Percentiles rank a stretch among this genome's conserved stretches.
These are phyloP conservation scores for Ambrosiella beaveri DNA, from an alignment of 2,329 filamentous ascomycete genomes.

Conservation along the genomic window DNA sequence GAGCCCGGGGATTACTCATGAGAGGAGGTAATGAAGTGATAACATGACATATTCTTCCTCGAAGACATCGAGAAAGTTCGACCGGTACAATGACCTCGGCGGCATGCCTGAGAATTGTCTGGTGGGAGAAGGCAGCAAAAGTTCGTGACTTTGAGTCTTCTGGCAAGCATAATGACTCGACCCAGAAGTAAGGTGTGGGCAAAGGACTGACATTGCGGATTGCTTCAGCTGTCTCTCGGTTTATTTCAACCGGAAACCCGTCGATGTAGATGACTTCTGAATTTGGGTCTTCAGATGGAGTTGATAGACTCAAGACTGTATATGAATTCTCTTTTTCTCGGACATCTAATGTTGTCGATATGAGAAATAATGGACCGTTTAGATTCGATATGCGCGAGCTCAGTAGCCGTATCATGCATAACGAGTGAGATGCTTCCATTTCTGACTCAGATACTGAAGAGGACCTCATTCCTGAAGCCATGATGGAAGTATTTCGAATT, in stretches of 20 bases:
- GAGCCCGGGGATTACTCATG: neutral
- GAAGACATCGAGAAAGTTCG: neutral
- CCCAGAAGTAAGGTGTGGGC: neutral
- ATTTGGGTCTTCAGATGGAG: too few species aligned
- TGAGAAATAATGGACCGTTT: too few species aligned
- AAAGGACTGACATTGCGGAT: neutral
- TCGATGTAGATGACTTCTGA: neutral
- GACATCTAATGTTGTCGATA: too few species aligned
- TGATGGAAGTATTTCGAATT: too few species aligned
- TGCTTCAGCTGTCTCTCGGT: neutral
- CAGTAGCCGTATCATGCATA: too few species aligned
- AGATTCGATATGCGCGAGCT: too few species aligned
- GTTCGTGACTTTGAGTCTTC: neutral
- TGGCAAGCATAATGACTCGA: neutral
- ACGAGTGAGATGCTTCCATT: too few species aligned
- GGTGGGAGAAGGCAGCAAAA: neutral
- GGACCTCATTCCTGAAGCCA: too few species aligned
- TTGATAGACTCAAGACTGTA: too few species aligned
- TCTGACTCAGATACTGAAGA: too few species aligned
- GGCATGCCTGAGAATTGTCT: neutral
- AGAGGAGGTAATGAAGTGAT: neutral
- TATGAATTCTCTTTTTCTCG: too few species aligned
- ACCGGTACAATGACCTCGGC: neutral
- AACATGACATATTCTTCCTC: neutral
- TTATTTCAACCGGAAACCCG: neutral